Conservation (phyloP, 306 rosid species). For the Prunus mira region DNA sequence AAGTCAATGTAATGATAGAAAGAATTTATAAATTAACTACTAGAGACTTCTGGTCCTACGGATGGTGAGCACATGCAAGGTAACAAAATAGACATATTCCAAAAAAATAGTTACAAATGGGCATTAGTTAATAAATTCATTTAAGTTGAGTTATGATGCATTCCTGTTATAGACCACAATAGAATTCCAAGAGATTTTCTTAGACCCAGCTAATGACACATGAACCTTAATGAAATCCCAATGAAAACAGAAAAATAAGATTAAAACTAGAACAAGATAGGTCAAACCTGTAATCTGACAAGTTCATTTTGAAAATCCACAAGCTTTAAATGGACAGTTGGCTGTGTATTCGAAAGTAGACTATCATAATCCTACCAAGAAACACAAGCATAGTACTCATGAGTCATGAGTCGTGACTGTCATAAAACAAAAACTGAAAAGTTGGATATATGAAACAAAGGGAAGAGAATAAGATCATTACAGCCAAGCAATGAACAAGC, state of each 20-base stretch:
- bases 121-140: no score
- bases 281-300: constrained; percentile 64
- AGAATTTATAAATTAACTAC: not conserved
- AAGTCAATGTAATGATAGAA: not conserved
- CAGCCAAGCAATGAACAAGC: constrained; percentile 94
- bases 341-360: constrained; percentile 65
- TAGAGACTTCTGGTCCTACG: not conserved
- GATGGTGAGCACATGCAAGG: not conserved
- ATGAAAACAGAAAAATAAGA: not conserved
- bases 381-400: constrained; percentile 5
- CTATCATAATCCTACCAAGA: constrained; percentile 71
- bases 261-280: constrained; percentile 4
- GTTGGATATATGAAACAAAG: not conserved
- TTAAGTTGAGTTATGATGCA: no score
- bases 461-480: constrained; percentile 48
- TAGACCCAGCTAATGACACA: not conserved
- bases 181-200: no score
- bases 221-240: not conserved
- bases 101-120: no score
- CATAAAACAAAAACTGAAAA: not conserved
- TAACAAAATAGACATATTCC: not conserved
- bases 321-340: constrained; percentile 69
- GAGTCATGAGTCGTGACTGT: not conserved
- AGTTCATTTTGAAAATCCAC: constrained; percentile 63
- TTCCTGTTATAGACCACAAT: no score